Base-by-base conservation (phyloP, 495 filamentous ascomycete genomes). In the Rostrohypoxylon terebratum region DNA sequence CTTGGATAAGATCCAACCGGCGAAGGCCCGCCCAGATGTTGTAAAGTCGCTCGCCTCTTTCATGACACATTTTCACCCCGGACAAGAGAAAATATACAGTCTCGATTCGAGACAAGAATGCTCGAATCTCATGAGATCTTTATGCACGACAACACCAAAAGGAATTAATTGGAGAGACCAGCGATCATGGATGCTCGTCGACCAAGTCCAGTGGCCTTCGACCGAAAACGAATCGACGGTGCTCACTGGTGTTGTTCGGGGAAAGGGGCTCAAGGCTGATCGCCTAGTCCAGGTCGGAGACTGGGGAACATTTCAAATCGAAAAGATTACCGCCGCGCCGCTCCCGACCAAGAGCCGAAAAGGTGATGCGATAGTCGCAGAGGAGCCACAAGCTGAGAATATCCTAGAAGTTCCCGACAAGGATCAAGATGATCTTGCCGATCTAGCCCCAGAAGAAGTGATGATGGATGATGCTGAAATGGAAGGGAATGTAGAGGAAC, bases 251-350 rank as follows among this genome's bases (percentile, higher is more conserved):
- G 87, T 96, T 5, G 88, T 98, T 36, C 88, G 96, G 72, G 96
- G 96, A 18, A 92, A 89, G 77, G 91, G 92, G 16, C 77, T 99
- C 61, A 98, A 97, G 73, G 90, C 93, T 3, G 93, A 99, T 78
- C 86, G 96, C 59, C 84, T 98, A 31, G 89, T 97, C 1, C 94
- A 98, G 66, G 85, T 99, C 33, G 94, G 93, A 18, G 94, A 97
- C 63, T 97, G 93, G 91, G 96, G 96, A 21, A 92, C 94, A 71
- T 98, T 95, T 77, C 95, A 98, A 83, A 90, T 99, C 61, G 92
- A 92, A 47, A 94, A 92, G 73, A 94, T 97, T 72, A 90, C 87
- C 36, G 89, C 90, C 14, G 91, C 92, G 20, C 88, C 91, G 1
- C 79, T 91, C 38, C 76, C 84, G 0, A 78, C 78, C 31, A 79